Base-by-base conservation (phyloP, 2,329 filamentous ascomycete species). In the Venturia asperata region DNA sequence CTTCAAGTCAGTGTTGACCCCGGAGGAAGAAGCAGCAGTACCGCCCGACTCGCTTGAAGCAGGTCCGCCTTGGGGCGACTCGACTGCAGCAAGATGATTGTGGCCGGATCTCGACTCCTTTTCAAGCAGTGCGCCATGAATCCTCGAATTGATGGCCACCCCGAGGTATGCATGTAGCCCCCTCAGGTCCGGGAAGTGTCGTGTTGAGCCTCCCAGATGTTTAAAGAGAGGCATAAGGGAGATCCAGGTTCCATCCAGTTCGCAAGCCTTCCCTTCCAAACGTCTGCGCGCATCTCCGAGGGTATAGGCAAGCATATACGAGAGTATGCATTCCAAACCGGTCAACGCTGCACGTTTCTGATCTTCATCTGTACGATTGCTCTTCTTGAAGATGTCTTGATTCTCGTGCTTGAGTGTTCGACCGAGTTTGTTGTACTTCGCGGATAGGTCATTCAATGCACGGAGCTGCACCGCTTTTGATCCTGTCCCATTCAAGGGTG, bases 281-380 rank as follows among this genome's bases (percentile, higher is more conserved):
- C 70, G 70, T 9, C 70, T 68, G 0, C 69, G 71, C 15, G 70
- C 63, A 58, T 77, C 75, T 67, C 72, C 71, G 24, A 71, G 71
- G 64, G 72, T 69, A 27, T 73, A 77, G 21, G 75, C 73, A 27
- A 72, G 72, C 73, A 77, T 76, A 68, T 76, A 77, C 7, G 74
- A 77, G 68, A 81, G 66, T 39, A 81, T 75, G 55, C 77, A 79
- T 67, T 81, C 79, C n/a, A 81, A 62, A 39, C 75, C 73, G 60
- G 75, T 77, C 42, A 78, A 72, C 5, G 79, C 79, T 3, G 71
- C 74, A 9, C 71, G 72, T 68, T 76, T 75, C 55, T 72, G 69
- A 34, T 77, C 75, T 24, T 72, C 69, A 45, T 74, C 72, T 1
- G 65, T 72, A 2, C 30, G 34, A 1, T 27, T 70, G 65, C 34